phyloP scores from a whole-genome alignment of 148 eudicot species.

The Pouteria glomerata region DNA sequence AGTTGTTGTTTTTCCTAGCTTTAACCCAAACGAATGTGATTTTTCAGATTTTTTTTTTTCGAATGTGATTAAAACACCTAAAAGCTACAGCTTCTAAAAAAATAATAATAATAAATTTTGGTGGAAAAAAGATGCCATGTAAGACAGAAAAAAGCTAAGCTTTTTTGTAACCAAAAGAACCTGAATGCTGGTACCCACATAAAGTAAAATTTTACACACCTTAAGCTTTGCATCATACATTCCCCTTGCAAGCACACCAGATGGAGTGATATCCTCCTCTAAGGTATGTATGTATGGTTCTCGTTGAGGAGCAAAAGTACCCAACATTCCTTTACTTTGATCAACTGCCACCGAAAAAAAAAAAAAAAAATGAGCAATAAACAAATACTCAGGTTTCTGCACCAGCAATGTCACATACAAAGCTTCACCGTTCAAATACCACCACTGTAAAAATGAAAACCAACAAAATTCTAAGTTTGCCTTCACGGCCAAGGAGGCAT shows the following conservation, averaged over 20 bases:
- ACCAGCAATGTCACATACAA: neutral
- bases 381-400: neutral
- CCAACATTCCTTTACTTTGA: slow-evolving; percentile 54
- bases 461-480: neutral
- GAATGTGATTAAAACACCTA: too few species aligned
- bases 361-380: neutral
- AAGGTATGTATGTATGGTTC: slow-evolving; percentile 45
- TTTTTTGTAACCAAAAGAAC: neutral
- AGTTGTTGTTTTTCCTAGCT: too few species aligned
- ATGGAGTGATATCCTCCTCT: slow-evolving; percentile 64
- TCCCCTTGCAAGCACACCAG: slow-evolving; percentile 66
- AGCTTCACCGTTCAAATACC: neutral
- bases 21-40: too few species aligned
- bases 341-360: slow-evolving; percentile 43
- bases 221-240: slow-evolving; percentile 49
- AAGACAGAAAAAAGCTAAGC: too few species aligned
- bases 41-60: too few species aligned
- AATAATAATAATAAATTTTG: neutral
- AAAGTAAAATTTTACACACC: slow-evolving; percentile 19
- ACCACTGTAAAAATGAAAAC: neutral
- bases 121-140: too few species aligned
- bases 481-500: neutral
- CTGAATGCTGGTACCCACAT: neutral
- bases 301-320: slow-evolving; percentile 61
- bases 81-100: too few species aligned